These are phyloP conservation scores for Diaporthe sp. DNA, from an alignment of 2,329 filamentous ascomycete species.

Conservation along the genomic window DNA sequence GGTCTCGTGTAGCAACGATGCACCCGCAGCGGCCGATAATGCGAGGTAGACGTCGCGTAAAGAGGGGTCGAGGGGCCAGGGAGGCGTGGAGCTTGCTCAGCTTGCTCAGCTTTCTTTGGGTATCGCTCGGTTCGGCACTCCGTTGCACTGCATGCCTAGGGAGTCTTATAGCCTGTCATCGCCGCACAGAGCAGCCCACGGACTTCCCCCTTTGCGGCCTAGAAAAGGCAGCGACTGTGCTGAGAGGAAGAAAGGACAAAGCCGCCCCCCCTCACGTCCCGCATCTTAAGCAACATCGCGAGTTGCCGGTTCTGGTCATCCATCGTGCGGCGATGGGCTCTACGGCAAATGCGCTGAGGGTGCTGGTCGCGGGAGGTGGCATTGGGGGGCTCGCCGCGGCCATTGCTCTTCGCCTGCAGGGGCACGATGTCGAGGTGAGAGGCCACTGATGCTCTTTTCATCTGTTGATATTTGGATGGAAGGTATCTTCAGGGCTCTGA, in stretches of 20 bases:
- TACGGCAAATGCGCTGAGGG: constrained; percentile 11
- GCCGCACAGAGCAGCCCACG: constrained; percentile 7
- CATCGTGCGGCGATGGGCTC: not conserved
- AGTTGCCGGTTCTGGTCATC: not conserved
- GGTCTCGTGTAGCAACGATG: not conserved
- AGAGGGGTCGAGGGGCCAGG: not conserved
- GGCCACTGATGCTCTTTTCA: too few relatives aligned
- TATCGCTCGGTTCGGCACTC: not conserved
- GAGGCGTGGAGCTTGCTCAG: not conserved
- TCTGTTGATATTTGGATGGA: too few relatives aligned
- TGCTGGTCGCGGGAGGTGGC: constrained; percentile 38
- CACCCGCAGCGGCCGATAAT: not conserved
- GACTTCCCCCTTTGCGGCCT: not conserved
- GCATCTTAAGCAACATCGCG: not conserved
- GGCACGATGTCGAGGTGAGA: constrained; percentile 38
- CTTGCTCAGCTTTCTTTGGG: not conserved
- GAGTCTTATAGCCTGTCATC: not conserved
- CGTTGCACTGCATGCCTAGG: not conserved
- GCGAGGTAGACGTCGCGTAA: not conserved
- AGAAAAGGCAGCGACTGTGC: not conserved
- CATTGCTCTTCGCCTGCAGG: constrained; percentile 36
- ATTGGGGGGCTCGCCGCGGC: constrained; percentile 38
- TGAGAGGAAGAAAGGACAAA: not conserved
- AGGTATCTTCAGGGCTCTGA: not conserved
- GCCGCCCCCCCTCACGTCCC: not conserved